Evolutionary conservation across 148 eudicot species (phyloP), one percentile per base, ranked within the genome.

Genomic region (Spergularia marina): DNA sequence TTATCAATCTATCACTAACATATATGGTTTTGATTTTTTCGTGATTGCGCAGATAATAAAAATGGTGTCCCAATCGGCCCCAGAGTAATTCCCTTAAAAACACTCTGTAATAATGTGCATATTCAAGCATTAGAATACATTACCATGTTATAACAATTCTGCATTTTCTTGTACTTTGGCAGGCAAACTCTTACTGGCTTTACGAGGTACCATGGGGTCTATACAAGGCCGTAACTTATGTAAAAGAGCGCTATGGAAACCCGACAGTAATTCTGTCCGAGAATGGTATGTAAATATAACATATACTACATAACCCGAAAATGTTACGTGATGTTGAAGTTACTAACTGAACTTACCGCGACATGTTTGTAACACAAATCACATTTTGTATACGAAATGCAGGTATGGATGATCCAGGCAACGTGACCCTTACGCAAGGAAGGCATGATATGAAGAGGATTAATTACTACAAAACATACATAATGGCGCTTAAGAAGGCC

Each of bases 371-470:
- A 2, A 30, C 36, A 30, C 36, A 30, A 30, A 30, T 3, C 2
- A 30, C 8, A 44, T 44, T n/a, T 36, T 36, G 25, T 23, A 1
- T 12, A 2, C 9, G 44, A 68, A 82, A 56, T 85, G 77, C 84
- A 95, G 99, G 99, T 30, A 92, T 90, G 99, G 99, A 95, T 83
- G 84, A 95, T 67, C 89, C 99, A 0, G 97, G 97, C 0, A 91
- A 89, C 71, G 75, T 86, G 44, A 95, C 97, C 1, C 82, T 89
- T 61, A 55, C 88, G 1, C 58, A 84, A 21, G 97, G 82, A 40
- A 65, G 91, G 68, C 77, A 84, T 34, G 99, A 95, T 80, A 78
- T 81, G 20, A 79, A 72, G 8, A 90, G 99, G 81, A 84, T 95
- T 58, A 80, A 86, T 74, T 92, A 86, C 84, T 92, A 92, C 82